Conservation (phyloP, 148 eudicot genomes). For the Camellia sinensis region DNA sequence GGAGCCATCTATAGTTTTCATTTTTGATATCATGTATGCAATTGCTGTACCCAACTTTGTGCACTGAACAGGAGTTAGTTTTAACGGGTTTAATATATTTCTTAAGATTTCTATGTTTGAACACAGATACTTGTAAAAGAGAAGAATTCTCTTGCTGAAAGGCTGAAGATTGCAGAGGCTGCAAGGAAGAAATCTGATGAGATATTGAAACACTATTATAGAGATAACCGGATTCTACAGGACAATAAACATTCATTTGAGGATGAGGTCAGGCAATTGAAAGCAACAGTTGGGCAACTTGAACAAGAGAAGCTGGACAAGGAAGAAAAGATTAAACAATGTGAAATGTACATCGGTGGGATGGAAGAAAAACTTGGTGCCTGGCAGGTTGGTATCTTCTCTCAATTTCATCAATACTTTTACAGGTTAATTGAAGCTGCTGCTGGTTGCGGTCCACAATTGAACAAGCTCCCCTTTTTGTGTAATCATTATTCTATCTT, state of each 20-base stretch:
- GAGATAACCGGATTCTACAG: slow-evolving; percentile 59
- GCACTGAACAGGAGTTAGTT: no score
- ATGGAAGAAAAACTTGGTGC: slow-evolving; percentile 67
- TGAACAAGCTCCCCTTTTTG: neutral
- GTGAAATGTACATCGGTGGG: slow-evolving; percentile 66
- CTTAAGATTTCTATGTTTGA: neutral
- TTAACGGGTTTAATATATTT: no score
- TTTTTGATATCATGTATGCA: neutral
- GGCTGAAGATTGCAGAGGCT: slow-evolving; percentile 61
- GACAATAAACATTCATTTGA: slow-evolving; percentile 64
- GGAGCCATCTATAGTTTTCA: no score
- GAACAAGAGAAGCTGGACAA: slow-evolving; percentile 80
- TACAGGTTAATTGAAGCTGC: neutral
- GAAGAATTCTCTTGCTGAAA: slow-evolving; percentile 68
- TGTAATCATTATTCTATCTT: neutral
- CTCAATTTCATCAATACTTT: neutral
- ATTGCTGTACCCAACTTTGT: no score
- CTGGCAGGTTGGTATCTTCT: slow-evolving; percentile 45
- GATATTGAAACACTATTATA: slow-evolving; percentile 66
- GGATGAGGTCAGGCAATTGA: slow-evolving; percentile 72
- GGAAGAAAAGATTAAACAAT: slow-evolving; percentile 75
- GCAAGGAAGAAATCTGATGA: slow-evolving; percentile 70
- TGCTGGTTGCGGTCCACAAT: neutral
- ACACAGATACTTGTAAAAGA: slow-evolving; percentile 63
- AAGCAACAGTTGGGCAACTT: slow-evolving; percentile 72